Percentiles rank a stretch among this genome's conserved stretches.
These are phyloP conservation scores for Epithele typhae DNA, from an alignment of 768 basidiomycete species.

Conservation along the genomic window DNA sequence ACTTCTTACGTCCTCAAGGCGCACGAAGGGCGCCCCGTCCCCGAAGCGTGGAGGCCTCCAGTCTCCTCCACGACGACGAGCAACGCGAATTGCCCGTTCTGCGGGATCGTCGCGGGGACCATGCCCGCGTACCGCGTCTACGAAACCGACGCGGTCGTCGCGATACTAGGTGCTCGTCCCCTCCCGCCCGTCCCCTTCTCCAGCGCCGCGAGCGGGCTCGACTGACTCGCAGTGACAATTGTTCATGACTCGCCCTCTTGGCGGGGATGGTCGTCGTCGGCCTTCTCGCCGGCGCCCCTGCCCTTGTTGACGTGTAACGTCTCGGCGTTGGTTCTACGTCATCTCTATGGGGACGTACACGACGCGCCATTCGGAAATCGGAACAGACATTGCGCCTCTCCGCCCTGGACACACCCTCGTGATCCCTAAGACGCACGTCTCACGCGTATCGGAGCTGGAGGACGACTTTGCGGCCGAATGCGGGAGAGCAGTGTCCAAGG, in stretches of 20 bases:
- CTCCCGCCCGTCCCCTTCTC: no score
- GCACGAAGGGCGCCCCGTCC: slow-evolving; percentile 44
- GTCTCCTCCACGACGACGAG: slow-evolving; percentile 45
- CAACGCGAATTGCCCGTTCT: slow-evolving; percentile 55
- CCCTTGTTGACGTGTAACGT: no score
- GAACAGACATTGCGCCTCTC: slow-evolving; percentile 66
- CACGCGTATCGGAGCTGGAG: slow-evolving; percentile 63
- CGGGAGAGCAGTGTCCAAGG: slow-evolving; percentile 55
- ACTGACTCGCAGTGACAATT: no score
- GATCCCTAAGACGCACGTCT: slow-evolving; percentile 61
- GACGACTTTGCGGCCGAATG: slow-evolving; percentile 52
- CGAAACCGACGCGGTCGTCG: slow-evolving; percentile 60
- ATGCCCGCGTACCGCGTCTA: slow-evolving; percentile 46
- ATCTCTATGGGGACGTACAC: no score
- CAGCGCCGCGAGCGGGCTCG: no score
- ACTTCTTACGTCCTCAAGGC: slow-evolving; percentile 71
- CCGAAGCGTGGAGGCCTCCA: slow-evolving; percentile 49
- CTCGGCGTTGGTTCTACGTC: no score
- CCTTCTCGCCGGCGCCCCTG: no score
- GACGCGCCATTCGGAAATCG: no score
- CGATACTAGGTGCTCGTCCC: slow-evolving; percentile 48
- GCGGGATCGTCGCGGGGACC: slow-evolving; percentile 53
- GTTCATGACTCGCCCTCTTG: no score
- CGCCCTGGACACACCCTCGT: slow-evolving; percentile 65
- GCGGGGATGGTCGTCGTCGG: no score